Evolutionary conservation across 306 rosid species (phyloP).

Genomic region (Gillenia trifoliata): DNA sequence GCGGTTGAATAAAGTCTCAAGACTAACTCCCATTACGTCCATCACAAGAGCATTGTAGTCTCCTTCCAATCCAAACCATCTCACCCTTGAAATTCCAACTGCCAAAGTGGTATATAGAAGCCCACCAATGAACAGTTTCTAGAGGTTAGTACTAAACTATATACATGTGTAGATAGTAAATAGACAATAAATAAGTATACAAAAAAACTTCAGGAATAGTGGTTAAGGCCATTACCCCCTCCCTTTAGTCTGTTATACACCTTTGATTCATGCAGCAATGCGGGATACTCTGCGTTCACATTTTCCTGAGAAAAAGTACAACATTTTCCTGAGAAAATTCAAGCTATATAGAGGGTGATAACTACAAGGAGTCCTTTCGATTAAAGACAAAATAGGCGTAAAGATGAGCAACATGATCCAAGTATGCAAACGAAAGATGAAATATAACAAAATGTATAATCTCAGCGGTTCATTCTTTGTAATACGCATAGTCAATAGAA

Average conservation of each 20-base stretch:
- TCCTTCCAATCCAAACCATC: conserved; percentile 94
- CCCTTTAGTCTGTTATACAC: conserved; percentile 84
- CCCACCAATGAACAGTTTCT: too few relatives aligned
- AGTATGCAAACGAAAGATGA: background rate
- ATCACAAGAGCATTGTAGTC: conserved; percentile 91
- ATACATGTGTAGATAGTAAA: too few relatives aligned
- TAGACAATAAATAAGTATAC: conserved; percentile 20
- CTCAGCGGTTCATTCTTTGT: too few relatives aligned
- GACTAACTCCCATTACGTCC: conserved; percentile 95
- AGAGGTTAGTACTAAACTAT: too few relatives aligned
- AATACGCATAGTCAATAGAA: too few relatives aligned
- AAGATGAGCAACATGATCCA: background rate
- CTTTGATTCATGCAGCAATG: conserved; percentile 82
- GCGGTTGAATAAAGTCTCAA: conserved; percentile 90
- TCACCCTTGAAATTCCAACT: conserved; percentile 81
- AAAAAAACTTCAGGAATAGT: conserved; percentile 25
- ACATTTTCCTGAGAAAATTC: conserved; percentile 69
- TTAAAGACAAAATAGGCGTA: background rate
- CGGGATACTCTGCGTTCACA: conserved; percentile 90
- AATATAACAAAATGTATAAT: too few relatives aligned
- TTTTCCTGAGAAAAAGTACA: conserved; percentile 64
- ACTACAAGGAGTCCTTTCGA: background rate
- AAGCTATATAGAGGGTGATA: background rate
- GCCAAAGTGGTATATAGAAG: conserved; percentile 25
- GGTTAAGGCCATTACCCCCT: conserved; percentile 67